Evolutionary conservation across 139 green algal genomes (phyloP), one percentile per base, ranked within the genome.

Genomic region (Astrephomene gubernaculifera): DNA sequence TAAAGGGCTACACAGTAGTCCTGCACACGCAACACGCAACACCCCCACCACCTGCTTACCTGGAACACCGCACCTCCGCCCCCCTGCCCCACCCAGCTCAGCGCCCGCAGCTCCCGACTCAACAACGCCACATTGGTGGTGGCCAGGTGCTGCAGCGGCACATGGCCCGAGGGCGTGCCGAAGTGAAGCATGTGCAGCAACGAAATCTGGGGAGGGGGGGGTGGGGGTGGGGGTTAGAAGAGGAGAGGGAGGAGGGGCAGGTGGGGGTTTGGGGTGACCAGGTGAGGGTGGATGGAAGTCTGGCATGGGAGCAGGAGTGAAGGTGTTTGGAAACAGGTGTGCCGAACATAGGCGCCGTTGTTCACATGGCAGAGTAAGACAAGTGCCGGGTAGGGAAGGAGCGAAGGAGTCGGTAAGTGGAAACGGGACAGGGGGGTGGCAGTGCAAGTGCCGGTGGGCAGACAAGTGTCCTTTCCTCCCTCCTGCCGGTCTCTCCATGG

Each of bases 131-230:
- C 29, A 44, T 79, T 54, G n/a, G 41, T 27, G 19, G 72, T 52
- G 52, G 72, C 43, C 6, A 54, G 52, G 44, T 27, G 72, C 17
- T 12, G 52, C 72, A 68, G 52, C 35, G 72, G 72, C 72, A 81
- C 52, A 9, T 22, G 33, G 52, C 52, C 72, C 7, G 72, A 67
- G 9, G n/a, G 17, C 33, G 52, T 52, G 52, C 72, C 72, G 49
- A 79, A 79, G 44, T 79, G 71, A 6, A 79, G 71, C 71, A 79
- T 79, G 31, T 79, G 71, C 45, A 79, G 52, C 31, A 79, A 31
- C 29, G 71, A n/a, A 10, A 79, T 24, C 71, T 79, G 45, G 9
- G n/a, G n/a, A n/a, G n/a, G n/a, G n/a, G n/a, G n/a, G n/a, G n/a
- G n/a, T n/a, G n/a, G n/a, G n/a, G n/a, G n/a, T n/a, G n/a, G n/a